phyloP scores from a whole-genome alignment of 2,329 filamentous ascomycete species.

The Phaeosphaeriaceae sp. region DNA sequence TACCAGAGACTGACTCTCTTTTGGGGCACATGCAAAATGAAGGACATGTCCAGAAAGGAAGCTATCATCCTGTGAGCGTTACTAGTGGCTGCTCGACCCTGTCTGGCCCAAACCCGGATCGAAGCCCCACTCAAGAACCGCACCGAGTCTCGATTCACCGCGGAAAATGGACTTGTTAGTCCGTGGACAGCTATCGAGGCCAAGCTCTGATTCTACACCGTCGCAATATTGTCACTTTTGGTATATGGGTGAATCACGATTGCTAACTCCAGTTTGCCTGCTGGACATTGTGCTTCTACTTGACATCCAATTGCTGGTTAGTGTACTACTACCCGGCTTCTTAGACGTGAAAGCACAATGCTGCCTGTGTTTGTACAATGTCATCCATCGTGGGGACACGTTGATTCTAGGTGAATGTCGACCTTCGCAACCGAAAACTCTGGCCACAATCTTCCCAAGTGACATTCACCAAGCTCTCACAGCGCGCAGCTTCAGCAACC shows the following conservation, averaged over 20 bases:
- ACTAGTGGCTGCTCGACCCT: neutral
- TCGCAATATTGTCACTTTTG: neutral
- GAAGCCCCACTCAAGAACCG: neutral
- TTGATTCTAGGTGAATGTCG: neutral
- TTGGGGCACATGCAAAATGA: neutral
- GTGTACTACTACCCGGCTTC: neutral
- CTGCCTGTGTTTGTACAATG: neutral
- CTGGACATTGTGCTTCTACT: neutral
- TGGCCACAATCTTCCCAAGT: neutral
- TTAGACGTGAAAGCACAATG: neutral
- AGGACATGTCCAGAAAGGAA: neutral
- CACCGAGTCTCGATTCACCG: neutral
- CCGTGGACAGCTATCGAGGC: neutral
- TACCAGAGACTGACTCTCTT: no score
- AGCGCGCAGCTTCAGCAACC: neutral
- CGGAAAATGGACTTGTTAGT: neutral
- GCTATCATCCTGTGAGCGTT: neutral
- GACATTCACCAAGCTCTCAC: neutral
- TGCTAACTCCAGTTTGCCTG: neutral
- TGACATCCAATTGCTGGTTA: neutral
- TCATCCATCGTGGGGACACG: neutral
- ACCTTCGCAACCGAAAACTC: neutral
- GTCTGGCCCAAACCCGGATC: neutral
- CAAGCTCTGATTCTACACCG: neutral
- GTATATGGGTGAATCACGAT: neutral